phyloP scores from a whole-genome alignment of 192 early-diverging fungal genomes.

The Pecoramyces ruminantium region DNA sequence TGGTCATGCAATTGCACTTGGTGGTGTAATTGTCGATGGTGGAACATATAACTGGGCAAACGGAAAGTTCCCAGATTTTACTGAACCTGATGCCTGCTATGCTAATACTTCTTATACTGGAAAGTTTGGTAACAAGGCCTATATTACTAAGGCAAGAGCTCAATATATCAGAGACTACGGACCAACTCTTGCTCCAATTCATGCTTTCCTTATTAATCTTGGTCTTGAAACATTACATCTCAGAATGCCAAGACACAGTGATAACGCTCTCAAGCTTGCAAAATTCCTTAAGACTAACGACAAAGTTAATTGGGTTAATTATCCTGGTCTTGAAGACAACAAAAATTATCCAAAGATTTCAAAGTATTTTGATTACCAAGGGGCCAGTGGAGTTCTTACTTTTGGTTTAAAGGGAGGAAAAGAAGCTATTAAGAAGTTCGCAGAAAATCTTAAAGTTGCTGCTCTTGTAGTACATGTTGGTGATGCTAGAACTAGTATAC shows the following conservation, averaged over 20 bases:
- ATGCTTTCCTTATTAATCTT: constrained; percentile 1
- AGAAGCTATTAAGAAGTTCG: neutral
- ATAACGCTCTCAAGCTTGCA: neutral
- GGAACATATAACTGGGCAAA: neutral
- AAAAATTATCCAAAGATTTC: neutral
- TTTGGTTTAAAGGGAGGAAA: neutral
- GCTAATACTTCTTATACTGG: neutral
- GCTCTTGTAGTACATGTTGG: neutral
- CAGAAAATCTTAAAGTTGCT: neutral
- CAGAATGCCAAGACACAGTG: neutral
- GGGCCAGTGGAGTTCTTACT: neutral
- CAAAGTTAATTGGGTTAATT: neutral
- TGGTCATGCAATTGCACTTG: neutral
- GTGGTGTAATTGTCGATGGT: constrained; percentile 1
- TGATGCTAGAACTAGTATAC: neutral
- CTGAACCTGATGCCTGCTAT: neutral
- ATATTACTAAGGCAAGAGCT: neutral
- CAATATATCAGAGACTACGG: neutral
- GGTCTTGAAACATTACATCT: constrained; percentile 1
- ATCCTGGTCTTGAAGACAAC: neutral
- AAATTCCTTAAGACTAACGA: neutral
- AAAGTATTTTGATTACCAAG: neutral
- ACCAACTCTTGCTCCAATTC: neutral
- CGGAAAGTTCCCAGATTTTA: neutral
- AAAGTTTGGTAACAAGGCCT: neutral